Evolutionary conservation across 768 basidiomycete species (phyloP), one percentile per base, ranked within the genome.

Genomic region (Kwoniella mangroviensis): DNA sequence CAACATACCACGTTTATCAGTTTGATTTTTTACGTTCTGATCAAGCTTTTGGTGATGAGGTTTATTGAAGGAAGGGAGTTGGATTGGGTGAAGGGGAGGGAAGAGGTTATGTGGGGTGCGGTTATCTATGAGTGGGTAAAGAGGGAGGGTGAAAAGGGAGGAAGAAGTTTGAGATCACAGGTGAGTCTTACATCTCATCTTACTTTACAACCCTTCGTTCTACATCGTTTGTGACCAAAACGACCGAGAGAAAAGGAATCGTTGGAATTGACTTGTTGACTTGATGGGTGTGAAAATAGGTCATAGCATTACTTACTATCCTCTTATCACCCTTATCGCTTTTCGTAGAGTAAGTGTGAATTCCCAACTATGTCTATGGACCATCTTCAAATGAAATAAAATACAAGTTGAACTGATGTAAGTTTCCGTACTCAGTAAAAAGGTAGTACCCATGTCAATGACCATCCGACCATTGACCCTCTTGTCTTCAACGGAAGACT

Each of bases 101-200:
- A 98, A 72, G 76, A 86, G 11, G 75, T 92, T 7, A 81, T 94
- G 5, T 97, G 94, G 83, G 82, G 92, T 19, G 89, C 90, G 1
- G 90, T 93, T 0, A 79, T 94, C 15, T 74, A 90, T 49, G 83
- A 88, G 73, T 98, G 92, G 78, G 86, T 86, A 9, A 83, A 84
- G 63, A 85, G 85, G 65, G 92, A 91, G 89, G 73, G 73, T 15
- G 60, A 43, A 34, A 88, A 89, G 79, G 87, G 85, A 45, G 87
- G 85, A 59, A 86, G 91, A 40, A 93, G 93, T 53, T 87, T 87
- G 70, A 87, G 92, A 63, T 91, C 90, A 9, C 91, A 93, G 86
- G 94, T 93, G 79, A 61, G 86, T 75, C 5, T 4, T 1, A 26
- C 6, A 2, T 40, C 15, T 15, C 65, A 55, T n/a, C 24, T 52